phyloP scores from a whole-genome alignment of 2,329 filamentous ascomycete species.

The Aspergillus versicolor region DNA sequence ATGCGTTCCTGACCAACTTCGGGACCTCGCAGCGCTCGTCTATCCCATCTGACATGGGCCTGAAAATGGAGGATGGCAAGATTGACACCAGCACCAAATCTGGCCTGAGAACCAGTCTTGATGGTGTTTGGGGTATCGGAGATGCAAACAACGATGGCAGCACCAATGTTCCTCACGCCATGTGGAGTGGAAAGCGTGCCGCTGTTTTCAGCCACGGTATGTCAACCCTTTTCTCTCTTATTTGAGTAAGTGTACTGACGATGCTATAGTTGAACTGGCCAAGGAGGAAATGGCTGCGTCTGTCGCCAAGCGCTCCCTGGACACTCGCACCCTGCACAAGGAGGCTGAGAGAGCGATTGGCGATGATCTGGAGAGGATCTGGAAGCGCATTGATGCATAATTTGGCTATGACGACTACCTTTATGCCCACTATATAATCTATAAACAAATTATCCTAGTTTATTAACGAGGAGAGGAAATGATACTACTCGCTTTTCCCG shows the following conservation, averaged over 20 bases:
- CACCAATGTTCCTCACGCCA: conserved; percentile 62
- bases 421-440: no score
- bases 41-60: conserved; percentile 50
- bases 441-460: not conserved
- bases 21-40: conserved; percentile 49
- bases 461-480: not conserved
- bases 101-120: conserved; percentile 52
- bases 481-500: no score
- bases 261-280: conserved; percentile 32
- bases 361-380: conserved; percentile 29
- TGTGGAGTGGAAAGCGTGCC: conserved; percentile 59
- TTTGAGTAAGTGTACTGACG: not conserved
- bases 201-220: conserved; percentile 59
- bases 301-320: conserved; percentile 30
- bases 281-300: conserved; percentile 30
- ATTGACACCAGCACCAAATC: conserved; percentile 44
- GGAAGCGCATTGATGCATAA: conserved; percentile 16
- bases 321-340: conserved; percentile 25
- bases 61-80: conserved; percentile 46
- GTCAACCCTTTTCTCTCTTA: conserved; percentile 21
- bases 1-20: conserved; percentile 55
- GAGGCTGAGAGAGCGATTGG: conserved; percentile 31
- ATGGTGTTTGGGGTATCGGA: conserved; percentile 58
- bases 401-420: not conserved
- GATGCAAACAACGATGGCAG: conserved; percentile 61